Evolutionary conservation across 192 early-diverging fungal species (phyloP), one percentile per base, ranked within the genome.

Genomic region (Backusella morwellensis): DNA sequence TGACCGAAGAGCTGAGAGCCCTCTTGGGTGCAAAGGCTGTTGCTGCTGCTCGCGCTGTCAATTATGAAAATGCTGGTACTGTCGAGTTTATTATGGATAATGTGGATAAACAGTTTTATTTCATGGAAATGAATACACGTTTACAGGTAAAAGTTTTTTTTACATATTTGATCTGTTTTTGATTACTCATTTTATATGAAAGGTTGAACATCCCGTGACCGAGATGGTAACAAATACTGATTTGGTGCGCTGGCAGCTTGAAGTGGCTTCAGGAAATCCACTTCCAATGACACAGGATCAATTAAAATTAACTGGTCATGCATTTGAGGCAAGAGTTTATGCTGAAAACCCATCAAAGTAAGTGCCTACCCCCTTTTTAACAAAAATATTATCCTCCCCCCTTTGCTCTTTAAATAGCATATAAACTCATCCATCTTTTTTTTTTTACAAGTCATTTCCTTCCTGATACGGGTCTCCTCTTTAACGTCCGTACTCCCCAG

Each of bases 251-350:
- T 97, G 96, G 96, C 97, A 98, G 81, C 85, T 98, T 40, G 93
- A 95, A 74, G 95, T 99, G 41, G 97, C 97, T 21, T 86, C 95
- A 12, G 97, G 97, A 14, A 97, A 97, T 87, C 80, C 74, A 11
- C 83, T 99, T 40, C 97, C 96, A 15, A 66, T 77, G 75, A 81
- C 86, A 15, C 95, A 96, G 82, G 74, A 91, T 35, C 90, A 95
- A 21, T 84, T 97, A 29, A 69, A 79, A 32, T 87, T 92, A 76
- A 85, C 90, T 63, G 97, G 96, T 26, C 94, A 95, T 79, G 92
- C 97, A n/a, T 97, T 99, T 79, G 97, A 99, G 85, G 95, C 97
- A 4, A 92, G 97, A 79, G 95, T 99, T 76, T 99, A 99, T 81
- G 97, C 97, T 42, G 97, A 99, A 87, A 97, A 97, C 85, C 96